These are phyloP conservation scores for Beauveria sp. DNA, from an alignment of 2,329 filamentous ascomycete species.

Conservation along the genomic window DNA sequence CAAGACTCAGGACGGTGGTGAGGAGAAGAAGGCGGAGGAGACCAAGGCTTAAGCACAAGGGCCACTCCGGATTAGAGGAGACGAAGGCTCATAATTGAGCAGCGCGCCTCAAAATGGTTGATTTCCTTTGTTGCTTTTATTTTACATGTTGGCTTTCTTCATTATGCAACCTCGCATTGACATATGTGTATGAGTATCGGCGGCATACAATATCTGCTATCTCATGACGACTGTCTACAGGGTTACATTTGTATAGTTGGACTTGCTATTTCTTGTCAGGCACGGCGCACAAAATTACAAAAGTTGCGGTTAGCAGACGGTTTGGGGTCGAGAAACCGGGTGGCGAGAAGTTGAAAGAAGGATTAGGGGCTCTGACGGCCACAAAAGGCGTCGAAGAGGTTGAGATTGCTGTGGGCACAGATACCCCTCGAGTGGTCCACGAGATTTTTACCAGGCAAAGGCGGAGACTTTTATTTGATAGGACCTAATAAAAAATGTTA, in stretches of 20 bases:
- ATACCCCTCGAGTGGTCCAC: slow-evolving; percentile 9
- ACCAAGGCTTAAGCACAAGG: slow-evolving; percentile 29
- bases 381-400: not conserved
- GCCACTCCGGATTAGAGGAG: slow-evolving; percentile 21
- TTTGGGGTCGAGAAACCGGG: slow-evolving; percentile 2
- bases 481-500: slow-evolving; percentile 12
- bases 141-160: slow-evolving; percentile 10
- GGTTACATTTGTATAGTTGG: slow-evolving; percentile 34
- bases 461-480: slow-evolving; percentile 8
- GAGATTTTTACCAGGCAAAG: slow-evolving; percentile 7
- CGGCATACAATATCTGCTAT: slow-evolving; percentile 22
- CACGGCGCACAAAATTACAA: slow-evolving; percentile 29
- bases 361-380: not conserved
- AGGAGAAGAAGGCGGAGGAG: slow-evolving; percentile 43
- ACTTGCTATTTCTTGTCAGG: slow-evolving; percentile 32
- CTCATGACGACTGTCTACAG: slow-evolving; percentile 19
- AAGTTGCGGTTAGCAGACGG: slow-evolving; percentile 21
- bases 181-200: slow-evolving; percentile 6
- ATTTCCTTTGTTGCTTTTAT: slow-evolving; percentile 20
- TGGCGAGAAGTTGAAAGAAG: not conserved
- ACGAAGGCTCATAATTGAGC: slow-evolving; percentile 28
- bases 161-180: slow-evolving; percentile 1
- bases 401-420: slow-evolving; percentile 5
- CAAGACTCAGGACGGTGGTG: slow-evolving; percentile 52
- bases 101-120: slow-evolving; percentile 10